Base-by-base conservation (phyloP, 495 filamentous ascomycete genomes). In the Clavariopsis aquatica region DNA sequence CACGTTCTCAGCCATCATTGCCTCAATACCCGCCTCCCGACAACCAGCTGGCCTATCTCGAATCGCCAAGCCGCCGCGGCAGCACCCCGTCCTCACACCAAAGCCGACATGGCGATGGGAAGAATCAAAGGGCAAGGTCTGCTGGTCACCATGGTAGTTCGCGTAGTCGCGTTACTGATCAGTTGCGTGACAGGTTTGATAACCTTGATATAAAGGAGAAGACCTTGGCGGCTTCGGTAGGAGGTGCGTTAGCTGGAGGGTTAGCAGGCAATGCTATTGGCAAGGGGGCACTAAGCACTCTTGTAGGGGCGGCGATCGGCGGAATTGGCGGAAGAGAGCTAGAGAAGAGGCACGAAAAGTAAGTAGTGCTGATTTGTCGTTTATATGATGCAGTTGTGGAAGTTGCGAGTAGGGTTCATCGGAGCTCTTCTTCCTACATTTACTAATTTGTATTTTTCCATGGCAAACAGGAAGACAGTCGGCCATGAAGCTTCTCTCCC, bases 231-330 rank as follows among this genome's bases (percentile, higher is more conserved):
- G 68, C 68, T 49, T 62, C 58, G 36, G 68, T 59, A 49, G 68
- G 49, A 64, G 68, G 68, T 64, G 68, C 68, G 59, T 70, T 70
- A 54, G 68, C 64, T 20, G 68, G 68, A 24, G 68, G 68, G 22
- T 17, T 70, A 43, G 68, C 58, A 15, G 68, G 64, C 28, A 64
- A 58, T 43, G 23, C 15, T 49, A 20, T 63, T 43, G 59, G 60
- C 9, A 58, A 70, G 27, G 63, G 63, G 49, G 66, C 64, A 59
- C 68, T 70, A 60, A 67, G 68, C 49, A 67, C 68, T 47, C 47
- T 67, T 52, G 55, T 58, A 66, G 68, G 68, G 23, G 64, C 60
- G 17, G 68, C 63, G 12, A 60, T 70, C 47, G 68, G 68, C 15
- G 64, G 31, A 6, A 20, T 64, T 13, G 63, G 64, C 41, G 68